Percentiles rank a stretch among this genome's conserved stretches.
These are phyloP conservation scores for Lagerstroemia speciosa DNA, from an alignment of 345 rosid species.

Conservation along the genomic window DNA sequence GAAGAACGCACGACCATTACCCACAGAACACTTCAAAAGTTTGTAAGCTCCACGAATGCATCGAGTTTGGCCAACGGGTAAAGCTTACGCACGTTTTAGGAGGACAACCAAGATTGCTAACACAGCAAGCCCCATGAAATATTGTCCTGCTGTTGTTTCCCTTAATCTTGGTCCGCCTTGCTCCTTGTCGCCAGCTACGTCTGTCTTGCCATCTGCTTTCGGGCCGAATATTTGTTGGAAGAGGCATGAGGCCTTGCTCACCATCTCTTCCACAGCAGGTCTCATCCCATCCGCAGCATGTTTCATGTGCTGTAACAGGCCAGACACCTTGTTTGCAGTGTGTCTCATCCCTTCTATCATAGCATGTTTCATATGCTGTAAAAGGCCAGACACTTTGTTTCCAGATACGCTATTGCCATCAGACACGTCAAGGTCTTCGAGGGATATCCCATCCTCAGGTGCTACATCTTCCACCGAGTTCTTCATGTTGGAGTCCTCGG, in stretches of 20 bases:
- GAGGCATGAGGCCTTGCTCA: conserved; percentile 32
- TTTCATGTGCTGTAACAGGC: not conserved
- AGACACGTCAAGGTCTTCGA: not conserved
- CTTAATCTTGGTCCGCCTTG: conserved; percentile 12
- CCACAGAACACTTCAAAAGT: no score
- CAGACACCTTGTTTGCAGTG: not conserved
- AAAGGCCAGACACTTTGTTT: no score
- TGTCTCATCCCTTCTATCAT: no score
- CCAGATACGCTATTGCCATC: conserved; percentile 17
- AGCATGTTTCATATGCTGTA: no score
- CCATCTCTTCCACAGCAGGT: conserved; percentile 35
- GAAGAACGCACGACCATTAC: no score
- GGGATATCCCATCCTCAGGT: not conserved
- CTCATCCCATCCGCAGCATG: conserved; percentile 19
- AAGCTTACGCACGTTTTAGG: no score
- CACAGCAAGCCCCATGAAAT: conserved; percentile 52
- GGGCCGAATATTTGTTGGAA: conserved; percentile 40
- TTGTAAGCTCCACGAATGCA: no score
- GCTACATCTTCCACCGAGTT: not conserved
- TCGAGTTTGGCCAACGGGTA: no score
- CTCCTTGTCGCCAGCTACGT: conserved; percentile 16
- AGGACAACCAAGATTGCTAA: conserved; percentile 53
- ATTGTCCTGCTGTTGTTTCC: conserved; percentile 10
- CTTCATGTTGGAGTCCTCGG: not conserved
- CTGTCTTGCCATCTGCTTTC: conserved; percentile 18